Conservation (phyloP, 805 yeast species). For the Spencermartinsiella europaea region DNA sequence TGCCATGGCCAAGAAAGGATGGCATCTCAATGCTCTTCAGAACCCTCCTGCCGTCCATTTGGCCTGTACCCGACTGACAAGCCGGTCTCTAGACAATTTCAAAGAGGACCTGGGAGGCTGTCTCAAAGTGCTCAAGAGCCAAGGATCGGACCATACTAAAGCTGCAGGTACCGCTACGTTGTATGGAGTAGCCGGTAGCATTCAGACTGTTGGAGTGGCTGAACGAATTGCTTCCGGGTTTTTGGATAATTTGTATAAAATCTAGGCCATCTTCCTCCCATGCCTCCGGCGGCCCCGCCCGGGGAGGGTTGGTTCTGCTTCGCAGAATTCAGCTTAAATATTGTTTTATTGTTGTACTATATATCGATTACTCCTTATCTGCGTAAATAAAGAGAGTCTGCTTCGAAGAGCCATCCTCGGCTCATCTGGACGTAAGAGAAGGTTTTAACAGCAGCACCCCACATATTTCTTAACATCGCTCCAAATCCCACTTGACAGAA, state of each 20-base stretch:
- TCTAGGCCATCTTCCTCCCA: no score
- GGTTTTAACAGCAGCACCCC: no score
- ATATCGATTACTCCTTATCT: no score
- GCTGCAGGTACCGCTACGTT: constrained; percentile 69
- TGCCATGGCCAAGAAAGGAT: constrained; percentile 56
- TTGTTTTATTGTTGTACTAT: background rate
- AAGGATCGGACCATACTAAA: constrained; percentile 23
- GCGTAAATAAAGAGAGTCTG: no score
- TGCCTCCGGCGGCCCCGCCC: no score
- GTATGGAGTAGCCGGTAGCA: constrained; percentile 94
- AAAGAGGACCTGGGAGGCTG: constrained; percentile 44
- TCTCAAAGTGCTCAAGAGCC: constrained; percentile 38
- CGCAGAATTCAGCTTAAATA: background rate
- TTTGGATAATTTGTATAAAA: constrained; percentile 71
- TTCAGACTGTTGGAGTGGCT: constrained; percentile 77
- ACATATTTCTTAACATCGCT: no score
- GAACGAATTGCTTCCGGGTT: constrained; percentile 75
- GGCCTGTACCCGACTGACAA: constrained; percentile 75
- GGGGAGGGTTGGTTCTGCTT: no score
- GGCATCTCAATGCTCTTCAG: constrained; percentile 89
- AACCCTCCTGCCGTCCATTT: constrained; percentile 87
- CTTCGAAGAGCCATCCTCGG: no score
- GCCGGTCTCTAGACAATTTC: constrained; percentile 55
- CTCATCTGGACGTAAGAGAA: no score
- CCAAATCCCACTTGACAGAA: no score